These are phyloP conservation scores for Astragalus glycyphyllos DNA, from an alignment of 306 rosid species.

Conservation along the genomic window DNA sequence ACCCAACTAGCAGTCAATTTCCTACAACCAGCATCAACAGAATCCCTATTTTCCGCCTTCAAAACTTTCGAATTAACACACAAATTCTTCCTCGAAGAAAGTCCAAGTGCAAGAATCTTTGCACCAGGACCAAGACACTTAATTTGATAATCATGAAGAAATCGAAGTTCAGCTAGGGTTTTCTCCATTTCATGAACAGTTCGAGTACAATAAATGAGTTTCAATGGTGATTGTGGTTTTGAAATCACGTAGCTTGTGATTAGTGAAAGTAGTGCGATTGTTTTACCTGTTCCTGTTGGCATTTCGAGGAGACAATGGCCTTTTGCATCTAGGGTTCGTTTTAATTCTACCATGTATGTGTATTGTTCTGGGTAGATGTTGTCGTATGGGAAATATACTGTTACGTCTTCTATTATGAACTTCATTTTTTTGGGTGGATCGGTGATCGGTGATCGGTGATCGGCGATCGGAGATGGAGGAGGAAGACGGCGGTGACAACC, in stretches of 20 bases:
- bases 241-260: constrained; percentile 86
- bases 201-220: constrained; percentile 92
- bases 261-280: constrained; percentile 82
- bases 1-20: constrained; percentile 92
- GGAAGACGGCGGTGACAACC: no score
- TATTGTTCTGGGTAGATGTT: constrained; percentile 93
- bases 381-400: constrained; percentile 89
- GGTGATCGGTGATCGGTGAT: no score
- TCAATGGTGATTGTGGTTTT: constrained; percentile 72
- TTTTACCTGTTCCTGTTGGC: constrained; percentile 96
- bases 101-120: constrained; percentile 72
- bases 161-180: constrained; percentile 81
- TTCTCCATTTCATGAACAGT: constrained; percentile 99
- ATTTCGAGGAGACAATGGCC: constrained; percentile 93
- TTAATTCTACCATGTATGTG: constrained; percentile 83
- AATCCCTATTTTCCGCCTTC: constrained; percentile 76
- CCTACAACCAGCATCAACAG: constrained; percentile 88
- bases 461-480: no score
- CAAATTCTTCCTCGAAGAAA: constrained; percentile 84
- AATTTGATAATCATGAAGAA: constrained; percentile 73
- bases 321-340: constrained; percentile 84
- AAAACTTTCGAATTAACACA: constrained; percentile 68
- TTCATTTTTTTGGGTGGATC: constrained; percentile 51
- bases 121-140: constrained; percentile 69
- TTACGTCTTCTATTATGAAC: constrained; percentile 79